phyloP scores from a whole-genome alignment of 441 rosid species.

The Iberis amara region DNA sequence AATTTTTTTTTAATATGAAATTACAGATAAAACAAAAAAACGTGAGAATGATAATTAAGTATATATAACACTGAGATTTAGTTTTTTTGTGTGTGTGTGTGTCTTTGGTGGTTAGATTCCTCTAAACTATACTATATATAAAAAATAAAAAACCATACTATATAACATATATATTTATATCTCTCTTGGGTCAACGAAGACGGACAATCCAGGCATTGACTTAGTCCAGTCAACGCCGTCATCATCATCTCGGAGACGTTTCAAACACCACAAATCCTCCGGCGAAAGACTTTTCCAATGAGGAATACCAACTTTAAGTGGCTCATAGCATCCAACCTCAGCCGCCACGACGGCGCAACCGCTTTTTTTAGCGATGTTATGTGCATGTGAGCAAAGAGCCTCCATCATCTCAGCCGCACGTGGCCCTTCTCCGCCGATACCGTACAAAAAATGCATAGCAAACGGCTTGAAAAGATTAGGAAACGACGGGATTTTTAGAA shows the following conservation, averaged over 20 bases:
- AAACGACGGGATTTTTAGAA: constrained; percentile 66
- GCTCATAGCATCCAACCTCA: constrained; percentile 72
- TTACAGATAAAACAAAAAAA: background rate
- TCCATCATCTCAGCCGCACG: constrained; percentile 51
- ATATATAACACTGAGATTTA: constrained; percentile 3
- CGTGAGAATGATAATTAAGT: background rate
- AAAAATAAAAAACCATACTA: too few species aligned
- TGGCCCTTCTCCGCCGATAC: constrained; percentile 85
- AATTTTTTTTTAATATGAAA: background rate
- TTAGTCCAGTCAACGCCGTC: constrained; percentile 92
- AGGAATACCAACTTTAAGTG: constrained; percentile 63
- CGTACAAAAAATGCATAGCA: constrained; percentile 71
- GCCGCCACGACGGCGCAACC: constrained; percentile 72
- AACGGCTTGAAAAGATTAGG: constrained; percentile 81
- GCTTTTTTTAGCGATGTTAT: constrained; percentile 62
- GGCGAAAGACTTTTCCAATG: constrained; percentile 84
- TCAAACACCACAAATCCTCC: constrained; percentile 91
- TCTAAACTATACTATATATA: background rate
- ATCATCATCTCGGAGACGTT: constrained; percentile 73
- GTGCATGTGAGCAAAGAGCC: constrained; percentile 72
- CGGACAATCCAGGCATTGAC: constrained; percentile 71
- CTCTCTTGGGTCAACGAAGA: constrained; percentile 98
- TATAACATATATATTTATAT: constrained; percentile 32
- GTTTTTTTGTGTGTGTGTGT: background rate
- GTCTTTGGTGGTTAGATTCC: constrained; percentile 3